Conservation (phyloP, 23 red algal genomes). For the Gracilariopsis chorda region DNA sequence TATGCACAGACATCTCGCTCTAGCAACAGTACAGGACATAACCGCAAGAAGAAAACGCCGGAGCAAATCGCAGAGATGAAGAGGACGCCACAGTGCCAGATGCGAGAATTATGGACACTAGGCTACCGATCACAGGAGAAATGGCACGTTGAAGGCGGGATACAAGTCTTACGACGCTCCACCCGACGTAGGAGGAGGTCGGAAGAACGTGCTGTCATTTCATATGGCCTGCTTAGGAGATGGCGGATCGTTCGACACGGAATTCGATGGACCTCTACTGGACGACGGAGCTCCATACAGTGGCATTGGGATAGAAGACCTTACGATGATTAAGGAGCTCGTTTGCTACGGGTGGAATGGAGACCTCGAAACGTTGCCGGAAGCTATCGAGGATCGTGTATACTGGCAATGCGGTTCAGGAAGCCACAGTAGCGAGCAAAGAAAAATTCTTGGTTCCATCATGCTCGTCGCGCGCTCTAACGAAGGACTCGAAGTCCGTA, state of each 20-base stretch:
- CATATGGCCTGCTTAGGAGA: not conserved
- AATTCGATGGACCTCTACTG: not conserved
- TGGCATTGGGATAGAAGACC: not conserved
- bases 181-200: not conserved
- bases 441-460: not conserved
- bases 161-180: not conserved
- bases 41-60: not conserved
- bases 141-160: not conserved
- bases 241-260: not conserved
- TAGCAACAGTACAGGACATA: not conserved
- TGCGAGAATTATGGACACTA: conserved; percentile 2
- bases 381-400: not conserved
- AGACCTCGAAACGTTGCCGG: not conserved
- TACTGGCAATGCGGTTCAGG: not conserved
- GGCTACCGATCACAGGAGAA: not conserved
- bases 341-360: not conserved
- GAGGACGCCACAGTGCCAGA: not conserved
- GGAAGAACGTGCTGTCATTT: not conserved
- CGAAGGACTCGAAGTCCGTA: not conserved
- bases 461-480: not conserved
- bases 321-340: not conserved
- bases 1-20: not conserved
- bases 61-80: conserved; percentile 2
- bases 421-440: not conserved
- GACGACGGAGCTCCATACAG: conserved; percentile 20